A percentile compares a stretch with the other conserved stretches of the same genome.
These are phyloP conservation scores for Monarda citriodora DNA, from an alignment of 305 asterid genomes.

Conservation along the genomic window DNA sequence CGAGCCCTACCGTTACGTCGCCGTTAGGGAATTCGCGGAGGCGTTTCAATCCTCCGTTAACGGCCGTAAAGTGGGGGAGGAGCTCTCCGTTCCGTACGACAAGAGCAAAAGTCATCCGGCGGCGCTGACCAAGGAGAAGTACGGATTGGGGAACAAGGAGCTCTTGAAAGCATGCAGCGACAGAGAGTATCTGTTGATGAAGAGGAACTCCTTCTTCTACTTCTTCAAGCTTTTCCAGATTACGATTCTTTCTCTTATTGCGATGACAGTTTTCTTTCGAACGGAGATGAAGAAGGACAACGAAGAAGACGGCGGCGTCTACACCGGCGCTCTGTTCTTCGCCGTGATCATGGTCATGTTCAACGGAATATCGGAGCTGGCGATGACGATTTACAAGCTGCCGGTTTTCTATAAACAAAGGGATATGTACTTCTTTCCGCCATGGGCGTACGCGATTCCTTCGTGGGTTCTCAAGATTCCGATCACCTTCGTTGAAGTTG, in stretches of 20 bases:
- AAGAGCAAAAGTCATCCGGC: constrained; percentile 54
- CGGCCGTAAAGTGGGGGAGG: constrained; percentile 30
- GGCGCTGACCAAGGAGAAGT: constrained; percentile 39
- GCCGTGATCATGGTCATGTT: constrained; percentile 45
- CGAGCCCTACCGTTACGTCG: constrained; percentile 40
- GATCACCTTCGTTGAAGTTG: constrained; percentile 46
- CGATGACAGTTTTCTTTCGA: constrained; percentile 56
- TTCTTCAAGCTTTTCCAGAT: constrained; percentile 52
- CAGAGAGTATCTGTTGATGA: constrained; percentile 51
- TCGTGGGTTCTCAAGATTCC: constrained; percentile 65
- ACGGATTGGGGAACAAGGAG: constrained; percentile 45
- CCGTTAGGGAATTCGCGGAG: constrained; percentile 44
- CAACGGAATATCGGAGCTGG: constrained; percentile 67
- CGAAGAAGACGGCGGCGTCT: constrained; percentile 44
- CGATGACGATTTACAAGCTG: constrained; percentile 65
- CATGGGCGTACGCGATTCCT: constrained; percentile 74
- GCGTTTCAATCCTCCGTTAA: constrained; percentile 37
- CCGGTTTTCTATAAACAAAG: constrained; percentile 76
- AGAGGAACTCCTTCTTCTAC: constrained; percentile 50
- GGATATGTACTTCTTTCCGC: constrained; percentile 60
- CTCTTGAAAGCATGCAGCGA: constrained; percentile 47
- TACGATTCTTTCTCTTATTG: constrained; percentile 30
- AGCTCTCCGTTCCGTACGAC: constrained; percentile 43
- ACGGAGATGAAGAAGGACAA: constrained; percentile 38
- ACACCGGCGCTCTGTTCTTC: constrained; percentile 58